Base-by-base conservation (phyloP, 2,329 filamentous ascomycete genomes). In the Elsinoe perseae region DNA sequence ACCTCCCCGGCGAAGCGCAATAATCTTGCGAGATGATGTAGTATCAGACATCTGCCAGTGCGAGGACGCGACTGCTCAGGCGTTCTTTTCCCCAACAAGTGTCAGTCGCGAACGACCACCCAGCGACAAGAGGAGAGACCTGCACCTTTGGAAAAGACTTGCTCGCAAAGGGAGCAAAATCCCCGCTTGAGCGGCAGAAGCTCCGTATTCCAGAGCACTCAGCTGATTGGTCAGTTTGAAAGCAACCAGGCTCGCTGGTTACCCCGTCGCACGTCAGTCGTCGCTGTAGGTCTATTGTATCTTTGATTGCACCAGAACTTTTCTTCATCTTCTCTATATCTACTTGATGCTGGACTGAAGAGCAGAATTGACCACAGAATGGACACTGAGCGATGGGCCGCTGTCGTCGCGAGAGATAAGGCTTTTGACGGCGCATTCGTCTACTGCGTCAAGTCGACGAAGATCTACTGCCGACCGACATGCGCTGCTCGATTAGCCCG, bases 381-480 rank as follows among this genome's bases (percentile, higher is more conserved):
- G 53, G 53, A 56, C 27, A 5, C 53, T 9, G 43, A 27, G 20
- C 50, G 56, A 28, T 58, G 56, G 56, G 21, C 36, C 4, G 48
- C 50, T 18, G 42, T 58, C 16, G 42, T 46, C 10, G 36, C 20
- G 21, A 50, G 56, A 36, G 40, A 48, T 38, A 36, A 52, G 3
- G 10, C 56, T 6, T 40, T 40, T 48, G 50, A 54, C 38, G 28
- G 34, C 36, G 40, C 66, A 27, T 82, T 82, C 66, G 72, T 82
- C 59, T 82, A 82, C 68, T 74, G 70, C 16, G 79, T 82, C n/a
- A 72, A 73, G 54, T 78, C 77, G 0, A 82, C 80, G 2, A 72
- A 70, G 43, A 79, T 81, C 52, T 85, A 81, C 68, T 85, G 82
- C 65, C 76, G 81, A 1, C 81, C 82, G 1, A 80, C 75, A 18